A percentile compares a stretch with the other conserved stretches of the same genome.
phyloP scores from a whole-genome alignment of 2,329 filamentous ascomycete genomes.

The Xylariaceae sp. region DNA sequence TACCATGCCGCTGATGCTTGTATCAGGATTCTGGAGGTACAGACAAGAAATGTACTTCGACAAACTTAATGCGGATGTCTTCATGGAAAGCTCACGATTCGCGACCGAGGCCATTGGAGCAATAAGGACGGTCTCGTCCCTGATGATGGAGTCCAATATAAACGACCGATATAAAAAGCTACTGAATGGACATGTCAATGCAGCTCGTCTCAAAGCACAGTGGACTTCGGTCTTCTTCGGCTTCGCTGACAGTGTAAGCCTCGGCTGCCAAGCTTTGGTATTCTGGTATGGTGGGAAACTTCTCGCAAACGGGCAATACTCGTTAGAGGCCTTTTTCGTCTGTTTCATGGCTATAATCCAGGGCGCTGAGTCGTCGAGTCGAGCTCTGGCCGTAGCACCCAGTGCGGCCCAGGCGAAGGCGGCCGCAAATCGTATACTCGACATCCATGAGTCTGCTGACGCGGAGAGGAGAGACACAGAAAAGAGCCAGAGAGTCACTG shows the following conservation, averaged over 20 bases:
- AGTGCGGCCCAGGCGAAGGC: conserved; percentile 52
- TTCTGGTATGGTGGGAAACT: conserved; percentile 61
- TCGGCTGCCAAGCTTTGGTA: conserved; percentile 57
- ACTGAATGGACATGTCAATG: conserved; percentile 50
- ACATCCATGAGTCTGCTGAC: conserved; percentile 34
- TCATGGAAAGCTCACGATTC: conserved; percentile 65
- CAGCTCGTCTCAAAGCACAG: conserved; percentile 55
- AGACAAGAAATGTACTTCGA: conserved; percentile 59
- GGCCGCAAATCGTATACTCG: conserved; percentile 53
- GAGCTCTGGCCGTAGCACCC: conserved; percentile 59
- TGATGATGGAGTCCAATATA: conserved; percentile 65
- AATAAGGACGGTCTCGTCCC: conserved; percentile 63
- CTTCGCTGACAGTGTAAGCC: conserved; percentile 59
- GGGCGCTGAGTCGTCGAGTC: conserved; percentile 59
- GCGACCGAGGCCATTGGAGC: conserved; percentile 67
- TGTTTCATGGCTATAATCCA: conserved; percentile 61
- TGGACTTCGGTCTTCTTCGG: conserved; percentile 61
- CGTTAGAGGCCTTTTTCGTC: conserved; percentile 41
- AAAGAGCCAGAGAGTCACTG: no score
- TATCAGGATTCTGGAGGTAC: conserved; percentile 42
- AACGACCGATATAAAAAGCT: conserved; percentile 53
- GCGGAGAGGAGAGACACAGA: no score
- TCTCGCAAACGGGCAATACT: conserved; percentile 43
- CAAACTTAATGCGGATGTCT: conserved; percentile 60
- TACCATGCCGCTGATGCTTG: conserved; percentile 42